These are phyloP conservation scores for Aspergillus luchuensis DNA, from an alignment of 2,329 filamentous ascomycete genomes.

Conservation along the genomic window DNA sequence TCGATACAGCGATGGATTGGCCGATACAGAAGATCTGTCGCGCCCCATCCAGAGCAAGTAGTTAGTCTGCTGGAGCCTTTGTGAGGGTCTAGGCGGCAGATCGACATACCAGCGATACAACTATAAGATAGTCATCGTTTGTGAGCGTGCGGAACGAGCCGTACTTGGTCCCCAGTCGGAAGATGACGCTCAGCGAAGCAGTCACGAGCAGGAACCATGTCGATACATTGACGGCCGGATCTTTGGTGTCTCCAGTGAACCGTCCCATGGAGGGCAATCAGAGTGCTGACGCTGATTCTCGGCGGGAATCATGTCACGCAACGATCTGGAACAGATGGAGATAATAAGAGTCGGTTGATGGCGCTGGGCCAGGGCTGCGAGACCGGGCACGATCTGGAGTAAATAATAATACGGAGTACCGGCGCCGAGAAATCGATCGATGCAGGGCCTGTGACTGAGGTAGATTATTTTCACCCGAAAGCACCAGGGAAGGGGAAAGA, in stretches of 20 bases:
- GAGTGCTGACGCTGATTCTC: neutral
- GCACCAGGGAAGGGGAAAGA: neutral
- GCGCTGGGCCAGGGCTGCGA: neutral
- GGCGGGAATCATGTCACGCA: neutral
- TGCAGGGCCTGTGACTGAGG: neutral
- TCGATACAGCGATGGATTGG: conserved; percentile 22
- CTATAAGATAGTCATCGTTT: conserved; percentile 25
- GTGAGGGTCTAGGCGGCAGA: neutral
- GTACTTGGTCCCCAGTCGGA: conserved; percentile 25
- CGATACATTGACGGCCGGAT: conserved; percentile 26
- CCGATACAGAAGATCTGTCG: conserved; percentile 20
- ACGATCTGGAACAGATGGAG: neutral
- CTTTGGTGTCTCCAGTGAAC: conserved; percentile 24
- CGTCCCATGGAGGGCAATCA: conserved; percentile 17
- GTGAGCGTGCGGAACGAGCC: conserved; percentile 24
- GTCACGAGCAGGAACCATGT: conserved; percentile 26
- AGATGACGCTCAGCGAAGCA: conserved; percentile 23
- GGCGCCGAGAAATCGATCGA: neutral
- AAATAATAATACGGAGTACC: neutral
- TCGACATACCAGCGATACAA: conserved; percentile 19
- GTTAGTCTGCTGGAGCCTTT: neutral
- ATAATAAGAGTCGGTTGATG: neutral
- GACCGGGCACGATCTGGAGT: neutral
- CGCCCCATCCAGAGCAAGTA: neutral
- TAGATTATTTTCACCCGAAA: neutral